phyloP scores from a whole-genome alignment of 805 yeast species.

The Jamesozyma lodderae region DNA sequence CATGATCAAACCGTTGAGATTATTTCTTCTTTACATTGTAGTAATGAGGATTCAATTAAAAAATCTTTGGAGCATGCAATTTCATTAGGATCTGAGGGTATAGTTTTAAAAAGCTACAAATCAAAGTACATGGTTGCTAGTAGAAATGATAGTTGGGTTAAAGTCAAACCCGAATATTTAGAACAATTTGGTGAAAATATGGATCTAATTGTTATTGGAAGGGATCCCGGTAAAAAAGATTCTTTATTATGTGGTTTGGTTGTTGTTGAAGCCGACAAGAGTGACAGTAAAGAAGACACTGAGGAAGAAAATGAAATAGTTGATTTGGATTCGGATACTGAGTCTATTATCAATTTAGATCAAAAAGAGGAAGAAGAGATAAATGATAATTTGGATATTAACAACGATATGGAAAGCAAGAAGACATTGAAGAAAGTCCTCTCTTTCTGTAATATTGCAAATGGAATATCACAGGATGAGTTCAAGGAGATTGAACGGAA shows the following conservation, averaged over 20 bases:
- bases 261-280: conserved; percentile 29
- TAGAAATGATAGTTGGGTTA: conserved; percentile 65
- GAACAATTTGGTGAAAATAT: conserved; percentile 80
- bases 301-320: conserved; percentile 4
- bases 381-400: conserved; percentile 1
- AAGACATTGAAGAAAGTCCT: conserved; percentile 33
- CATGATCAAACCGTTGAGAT: conserved; percentile 39
- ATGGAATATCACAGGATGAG: conserved; percentile 66
- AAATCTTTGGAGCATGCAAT: conserved; percentile 50
- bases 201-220: conserved; percentile 74
- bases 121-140: conserved; percentile 54
- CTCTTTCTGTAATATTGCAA: conserved; percentile 73
- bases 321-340: conserved; percentile 9
- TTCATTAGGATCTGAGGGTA: conserved; percentile 64
- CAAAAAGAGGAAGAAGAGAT: conserved; percentile 3
- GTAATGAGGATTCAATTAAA: conserved; percentile 44
- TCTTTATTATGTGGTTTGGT: conserved; percentile 68
- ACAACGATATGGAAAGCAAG: not conserved
- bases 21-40: conserved; percentile 34
- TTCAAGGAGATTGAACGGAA: conserved; percentile 46
- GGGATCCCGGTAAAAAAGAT: conserved; percentile 57
- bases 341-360: not conserved
- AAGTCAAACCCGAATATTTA: conserved; percentile 84
- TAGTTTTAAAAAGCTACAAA: conserved; percentile 59
- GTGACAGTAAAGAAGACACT: not conserved